Conservation (phyloP, 2,329 filamentous ascomycete species). For the Trichoderma lentiforme region DNA sequence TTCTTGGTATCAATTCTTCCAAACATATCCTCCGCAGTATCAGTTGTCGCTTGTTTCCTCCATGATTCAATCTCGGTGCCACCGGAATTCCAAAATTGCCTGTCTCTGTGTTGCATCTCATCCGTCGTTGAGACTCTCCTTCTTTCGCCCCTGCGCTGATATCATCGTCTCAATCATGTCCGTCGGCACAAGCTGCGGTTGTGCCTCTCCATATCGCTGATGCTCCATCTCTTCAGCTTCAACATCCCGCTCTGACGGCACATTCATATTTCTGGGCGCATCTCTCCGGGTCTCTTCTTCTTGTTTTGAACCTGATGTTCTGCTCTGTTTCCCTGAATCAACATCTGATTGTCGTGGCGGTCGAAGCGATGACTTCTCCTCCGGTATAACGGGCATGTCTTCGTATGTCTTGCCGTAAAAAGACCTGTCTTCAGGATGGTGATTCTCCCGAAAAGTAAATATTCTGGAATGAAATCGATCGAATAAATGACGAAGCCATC, state of each 20-base stretch:
- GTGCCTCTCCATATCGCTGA: constrained; percentile 21
- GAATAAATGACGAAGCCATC: constrained; percentile 14
- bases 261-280: background rate
- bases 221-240: constrained; percentile 10
- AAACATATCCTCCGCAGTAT: background rate
- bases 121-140: background rate
- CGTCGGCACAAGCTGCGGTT: constrained; percentile 22
- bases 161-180: constrained; percentile 21
- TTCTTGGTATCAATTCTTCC: background rate
- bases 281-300: background rate
- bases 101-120: background rate
- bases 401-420: background rate
- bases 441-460: background rate
- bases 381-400: background rate
- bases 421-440: background rate
- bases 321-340: background rate
- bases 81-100: too few relatives aligned
- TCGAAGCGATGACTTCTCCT: constrained; percentile 9
- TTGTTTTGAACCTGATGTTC: background rate
- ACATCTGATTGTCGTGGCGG: background rate
- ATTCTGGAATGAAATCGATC: constrained; percentile 3
- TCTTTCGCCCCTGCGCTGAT: background rate
- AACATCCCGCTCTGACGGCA: background rate
- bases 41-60: background rate
- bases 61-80: background rate